A percentile compares a stretch with the other conserved stretches of the same genome.
phyloP scores from a whole-genome alignment of 331 rosid genomes.

The Ulmus americana region DNA sequence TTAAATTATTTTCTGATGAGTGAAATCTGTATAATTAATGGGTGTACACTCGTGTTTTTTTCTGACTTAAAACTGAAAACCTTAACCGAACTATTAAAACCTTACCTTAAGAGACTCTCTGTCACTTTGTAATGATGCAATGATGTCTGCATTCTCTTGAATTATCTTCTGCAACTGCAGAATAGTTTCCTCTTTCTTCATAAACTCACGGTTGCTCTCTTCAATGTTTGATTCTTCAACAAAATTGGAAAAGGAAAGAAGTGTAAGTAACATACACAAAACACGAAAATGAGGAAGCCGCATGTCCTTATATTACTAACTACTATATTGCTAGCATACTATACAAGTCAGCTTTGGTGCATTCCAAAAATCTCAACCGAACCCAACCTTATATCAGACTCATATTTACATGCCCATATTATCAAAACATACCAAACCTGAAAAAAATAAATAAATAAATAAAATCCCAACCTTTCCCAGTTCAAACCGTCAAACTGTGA shows the following conservation, averaged over 20 bases:
- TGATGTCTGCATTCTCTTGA: slow-evolving; percentile 28
- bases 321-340: too few relatives aligned
- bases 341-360: too few relatives aligned
- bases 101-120: slow-evolving; percentile 35
- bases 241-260: slow-evolving; percentile 6
- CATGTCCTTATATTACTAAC: too few relatives aligned
- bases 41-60: background rate
- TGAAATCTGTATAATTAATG: too few relatives aligned
- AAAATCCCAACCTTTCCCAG: too few relatives aligned
- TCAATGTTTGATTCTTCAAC: slow-evolving; percentile 33
- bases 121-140: slow-evolving; percentile 21
- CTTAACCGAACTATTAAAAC: background rate
- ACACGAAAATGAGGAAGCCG: background rate
- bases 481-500: too few relatives aligned
- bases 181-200: slow-evolving; percentile 30
- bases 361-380: too few relatives aligned
- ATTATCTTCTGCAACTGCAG: slow-evolving; percentile 29
- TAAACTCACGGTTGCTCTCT: slow-evolving; percentile 26
- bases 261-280: background rate
- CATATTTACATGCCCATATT: too few relatives aligned
- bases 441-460: too few relatives aligned
- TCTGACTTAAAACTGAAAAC: background rate
- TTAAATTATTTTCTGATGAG: too few relatives aligned
- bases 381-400: too few relatives aligned
- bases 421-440: too few relatives aligned